These are phyloP conservation scores for Citrullus colocynthis DNA, from an alignment of 306 rosid genomes.

Conservation along the genomic window DNA sequence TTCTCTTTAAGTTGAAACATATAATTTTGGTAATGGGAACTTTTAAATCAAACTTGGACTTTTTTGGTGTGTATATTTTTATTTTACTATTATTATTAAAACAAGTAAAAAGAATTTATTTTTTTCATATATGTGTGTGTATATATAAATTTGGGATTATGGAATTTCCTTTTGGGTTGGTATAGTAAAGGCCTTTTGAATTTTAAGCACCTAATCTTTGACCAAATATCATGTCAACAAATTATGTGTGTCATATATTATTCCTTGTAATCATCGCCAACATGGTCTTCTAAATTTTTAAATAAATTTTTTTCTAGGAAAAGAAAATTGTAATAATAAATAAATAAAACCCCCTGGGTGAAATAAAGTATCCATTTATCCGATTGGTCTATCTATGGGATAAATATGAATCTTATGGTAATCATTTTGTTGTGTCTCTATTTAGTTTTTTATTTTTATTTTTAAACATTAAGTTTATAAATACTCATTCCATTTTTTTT, in stretches of 20 bases:
- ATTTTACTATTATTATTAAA: background rate
- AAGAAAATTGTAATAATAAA: background rate
- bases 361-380: background rate
- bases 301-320: background rate
- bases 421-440: too few species aligned
- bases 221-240: slow-evolving; percentile 2
- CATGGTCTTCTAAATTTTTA: background rate
- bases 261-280: slow-evolving; percentile 7
- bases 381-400: too few species aligned
- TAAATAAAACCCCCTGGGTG: background rate
- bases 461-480: too few species aligned
- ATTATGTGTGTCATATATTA: background rate
- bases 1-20: background rate
- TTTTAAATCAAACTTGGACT: slow-evolving; percentile 1
- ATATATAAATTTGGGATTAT: background rate
- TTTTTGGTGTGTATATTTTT: background rate
- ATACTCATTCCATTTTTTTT: too few species aligned
- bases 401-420: too few species aligned
- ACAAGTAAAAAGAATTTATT: background rate
- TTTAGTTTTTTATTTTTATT: too few species aligned
- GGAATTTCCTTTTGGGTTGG: background rate
- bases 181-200: background rate
- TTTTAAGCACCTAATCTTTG: slow-evolving; percentile 1
- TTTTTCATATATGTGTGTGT: background rate
- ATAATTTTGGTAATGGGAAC: background rate